Evolutionary conservation across 768 basidiomycete species (phyloP).

Genomic region (Rhizopogon vinicolor): DNA sequence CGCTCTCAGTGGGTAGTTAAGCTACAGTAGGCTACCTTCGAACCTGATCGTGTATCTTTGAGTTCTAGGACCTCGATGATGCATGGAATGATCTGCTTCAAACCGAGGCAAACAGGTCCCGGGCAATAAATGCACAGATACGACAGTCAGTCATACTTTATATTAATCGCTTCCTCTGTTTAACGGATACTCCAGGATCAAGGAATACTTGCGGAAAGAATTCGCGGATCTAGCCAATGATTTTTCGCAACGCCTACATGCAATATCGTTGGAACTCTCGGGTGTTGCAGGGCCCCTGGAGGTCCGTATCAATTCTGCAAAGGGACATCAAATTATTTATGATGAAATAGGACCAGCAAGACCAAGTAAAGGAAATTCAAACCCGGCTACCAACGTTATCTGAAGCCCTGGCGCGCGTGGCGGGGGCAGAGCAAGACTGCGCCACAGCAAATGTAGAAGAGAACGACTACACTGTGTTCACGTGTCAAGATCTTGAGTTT

Average conservation of each 20-base stretch:
- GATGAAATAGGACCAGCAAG: slow-evolving; percentile 64
- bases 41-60: slow-evolving; percentile 10
- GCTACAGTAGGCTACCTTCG: not conserved
- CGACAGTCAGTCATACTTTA: slow-evolving; percentile 57
- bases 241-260: slow-evolving; percentile 64
- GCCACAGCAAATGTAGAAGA: slow-evolving; percentile 89
- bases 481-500: slow-evolving; percentile 83
- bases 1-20: slow-evolving; percentile 42
- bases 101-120: slow-evolving; percentile 73
- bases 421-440: slow-evolving; percentile 70
- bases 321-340: slow-evolving; percentile 3
- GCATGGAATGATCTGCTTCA: slow-evolving; percentile 71
- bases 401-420: slow-evolving; percentile 51
- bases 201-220: slow-evolving; percentile 70
- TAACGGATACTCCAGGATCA: slow-evolving; percentile 52
- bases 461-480: slow-evolving; percentile 93
- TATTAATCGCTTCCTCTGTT: not conserved
- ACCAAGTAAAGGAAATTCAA: slow-evolving; percentile 58
- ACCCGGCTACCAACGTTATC: slow-evolving; percentile 63
- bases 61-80: slow-evolving; percentile 59
- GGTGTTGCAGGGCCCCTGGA: slow-evolving; percentile 74
- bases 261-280: slow-evolving; percentile 67
- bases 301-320: slow-evolving; percentile 31
- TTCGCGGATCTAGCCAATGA: slow-evolving; percentile 77
- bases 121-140: slow-evolving; percentile 86